Evolutionary conservation across 192 early-diverging fungal genomes (phyloP).

Genomic region (Backusella westeae): DNA sequence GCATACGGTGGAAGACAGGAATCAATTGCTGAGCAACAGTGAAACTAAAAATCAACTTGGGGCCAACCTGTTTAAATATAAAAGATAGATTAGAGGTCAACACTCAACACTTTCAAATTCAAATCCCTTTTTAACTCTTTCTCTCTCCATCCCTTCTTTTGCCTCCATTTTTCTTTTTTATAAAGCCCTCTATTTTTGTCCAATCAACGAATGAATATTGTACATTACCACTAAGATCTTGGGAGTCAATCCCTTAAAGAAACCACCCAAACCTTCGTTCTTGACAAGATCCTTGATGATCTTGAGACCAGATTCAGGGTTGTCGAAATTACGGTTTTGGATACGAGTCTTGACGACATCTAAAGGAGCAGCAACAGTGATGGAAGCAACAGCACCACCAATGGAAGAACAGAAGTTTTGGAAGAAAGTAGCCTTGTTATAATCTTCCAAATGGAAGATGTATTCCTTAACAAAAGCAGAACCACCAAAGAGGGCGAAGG

Average conservation of each 20-base stretch:
- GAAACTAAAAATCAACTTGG: slow-evolving; percentile 98
- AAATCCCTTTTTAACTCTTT: background rate
- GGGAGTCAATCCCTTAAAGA: slow-evolving; percentile 95
- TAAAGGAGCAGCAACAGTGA: slow-evolving; percentile 92
- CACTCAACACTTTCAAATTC: background rate
- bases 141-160: background rate
- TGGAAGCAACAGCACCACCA: slow-evolving; percentile 91
- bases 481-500: slow-evolving; percentile 94
- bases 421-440: slow-evolving; percentile 95
- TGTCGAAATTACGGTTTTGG: slow-evolving; percentile 87
- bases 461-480: slow-evolving; percentile 94
- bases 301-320: slow-evolving; percentile 82
- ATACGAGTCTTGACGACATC: slow-evolving; percentile 99
- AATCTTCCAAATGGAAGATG: slow-evolving; percentile 86
- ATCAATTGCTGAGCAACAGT: slow-evolving; percentile 96
- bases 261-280: slow-evolving; percentile 87
- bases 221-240: slow-evolving; percentile 72
- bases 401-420: slow-evolving; percentile 98
- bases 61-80: slow-evolving; percentile 54
- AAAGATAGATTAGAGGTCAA: slow-evolving; percentile 21
- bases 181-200: background rate
- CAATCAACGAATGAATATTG: background rate
- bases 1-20: slow-evolving; percentile 63
- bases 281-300: slow-evolving; percentile 89
- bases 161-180: background rate